These are phyloP conservation scores for Geotrichum bryndzae DNA, from an alignment of 1,139 yeast genomes.

Conservation along the genomic window DNA sequence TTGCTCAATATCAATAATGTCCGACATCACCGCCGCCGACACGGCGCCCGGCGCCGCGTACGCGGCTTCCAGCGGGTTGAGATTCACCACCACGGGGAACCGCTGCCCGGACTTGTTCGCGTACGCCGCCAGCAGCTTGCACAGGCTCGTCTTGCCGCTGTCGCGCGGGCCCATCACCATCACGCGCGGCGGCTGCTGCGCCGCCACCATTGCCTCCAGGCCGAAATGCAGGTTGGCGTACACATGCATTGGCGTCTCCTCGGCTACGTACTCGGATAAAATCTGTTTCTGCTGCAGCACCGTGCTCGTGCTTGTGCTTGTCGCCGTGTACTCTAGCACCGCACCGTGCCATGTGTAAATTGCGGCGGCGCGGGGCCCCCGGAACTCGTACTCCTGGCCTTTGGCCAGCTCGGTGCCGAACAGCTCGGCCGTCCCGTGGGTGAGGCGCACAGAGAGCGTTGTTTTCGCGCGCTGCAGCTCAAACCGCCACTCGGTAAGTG, in stretches of 20 bases:
- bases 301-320: constrained; percentile 2
- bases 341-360: constrained; percentile 56
- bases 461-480: constrained; percentile 15
- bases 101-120: constrained; percentile 59
- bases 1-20: constrained; percentile 70
- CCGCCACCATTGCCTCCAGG: constrained; percentile 44
- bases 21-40: constrained; percentile 79
- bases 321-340: constrained; percentile 38
- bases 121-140: constrained; percentile 66
- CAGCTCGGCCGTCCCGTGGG: constrained; percentile 74
- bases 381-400: constrained; percentile 56
- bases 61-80: constrained; percentile 75
- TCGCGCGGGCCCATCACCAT: constrained; percentile 66
- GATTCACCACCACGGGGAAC: constrained; percentile 64
- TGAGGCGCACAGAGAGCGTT: constrained; percentile 23
- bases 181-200: constrained; percentile 48
- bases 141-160: constrained; percentile 73
- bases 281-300: constrained; percentile 23
- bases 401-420: constrained; percentile 88
- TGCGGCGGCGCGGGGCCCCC: constrained; percentile 50
- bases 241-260: constrained; percentile 61
- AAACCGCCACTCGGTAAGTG: constrained; percentile 18
- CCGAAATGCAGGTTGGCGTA: constrained; percentile 71
- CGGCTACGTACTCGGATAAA: constrained; percentile 55
- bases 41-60: constrained; percentile 81